Evolutionary conservation across 495 filamentous ascomycete species (phyloP), one percentile per base, ranked within the genome.

Genomic region (Aspergillus saccharolyticus): DNA sequence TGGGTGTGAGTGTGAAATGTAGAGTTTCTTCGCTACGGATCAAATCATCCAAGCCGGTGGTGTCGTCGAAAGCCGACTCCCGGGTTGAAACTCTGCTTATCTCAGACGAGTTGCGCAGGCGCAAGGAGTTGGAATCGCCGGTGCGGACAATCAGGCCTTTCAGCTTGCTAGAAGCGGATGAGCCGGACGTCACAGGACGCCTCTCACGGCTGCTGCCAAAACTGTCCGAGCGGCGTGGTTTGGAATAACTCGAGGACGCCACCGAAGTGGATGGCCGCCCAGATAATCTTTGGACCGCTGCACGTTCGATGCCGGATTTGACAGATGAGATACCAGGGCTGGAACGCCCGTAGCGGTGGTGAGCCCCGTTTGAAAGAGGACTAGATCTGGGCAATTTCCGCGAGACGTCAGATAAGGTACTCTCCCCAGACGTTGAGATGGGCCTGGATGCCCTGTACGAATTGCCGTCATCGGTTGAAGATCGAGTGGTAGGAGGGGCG

Each of bases 21-120:
- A 98, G 86, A 2, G 94, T 97, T 67, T 96, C 86, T 55, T 91
- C 85, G 70, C 91, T 91, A 42, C 88, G 85, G 56, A 98, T 94
- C 39, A 97, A 78, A 60, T 92, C 83, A 63, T 98, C 94, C 70
- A 98, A 91, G 48, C 77, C 75, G 18, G 74, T 74, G 52, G 72
- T 77, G 53, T 79, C 80, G 39, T 80, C 80, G 43, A 76, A 77
- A 21, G 64, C 55, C 24, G 70, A 75, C 18, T 77, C 71, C 55
- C 71, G 61, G 48, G 69, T 73, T 45, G 70, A 68, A 55, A 68
- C 67, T 50, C 66, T 65, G 55, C 66, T 81, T 28, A 70, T 78
- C 57, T 80, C 83, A 39, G 73, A 82, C 54, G 74, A 82, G 58
- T 65, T 77, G 53, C 70, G 75, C 33, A 73, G 65, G 59, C 69